These are phyloP conservation scores for Trametes pubescens DNA, from an alignment of 1,284 basidiomycete genomes.

Conservation along the genomic window DNA sequence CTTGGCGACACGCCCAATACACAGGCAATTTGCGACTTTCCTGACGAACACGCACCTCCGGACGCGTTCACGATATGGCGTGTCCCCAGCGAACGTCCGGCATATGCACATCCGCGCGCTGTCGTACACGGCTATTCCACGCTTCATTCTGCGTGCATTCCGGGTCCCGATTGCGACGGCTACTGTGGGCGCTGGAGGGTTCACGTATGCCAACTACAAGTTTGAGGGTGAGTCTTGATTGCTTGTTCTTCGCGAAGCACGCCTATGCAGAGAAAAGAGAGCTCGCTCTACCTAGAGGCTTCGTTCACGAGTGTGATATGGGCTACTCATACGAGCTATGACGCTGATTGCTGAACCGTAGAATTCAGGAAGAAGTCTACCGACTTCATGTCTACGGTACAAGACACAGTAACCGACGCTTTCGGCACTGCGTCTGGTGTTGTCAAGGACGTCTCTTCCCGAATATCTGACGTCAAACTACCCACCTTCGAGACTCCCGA, in stretches of 20 bases:
- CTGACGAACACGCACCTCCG: slow-evolving; percentile 52
- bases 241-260: not conserved
- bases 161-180: slow-evolving; percentile 86
- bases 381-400: slow-evolving; percentile 70
- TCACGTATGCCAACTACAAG: slow-evolving; percentile 94
- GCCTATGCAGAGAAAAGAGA: too few species aligned
- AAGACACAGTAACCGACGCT: slow-evolving; percentile 72
- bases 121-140: slow-evolving; percentile 85
- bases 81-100: slow-evolving; percentile 55
- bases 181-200: slow-evolving; percentile 87
- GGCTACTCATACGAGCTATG: not conserved
- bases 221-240: slow-evolving; percentile 79
- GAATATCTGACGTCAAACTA: slow-evolving; percentile 66
- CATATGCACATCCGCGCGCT: slow-evolving; percentile 78
- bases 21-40: slow-evolving; percentile 65
- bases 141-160: slow-evolving; percentile 85
- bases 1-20: slow-evolving; percentile 53
- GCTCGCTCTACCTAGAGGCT: too few species aligned
- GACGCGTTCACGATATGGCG: slow-evolving; percentile 55
- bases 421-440: slow-evolving; percentile 73
- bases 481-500: slow-evolving; percentile 76
- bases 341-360: slow-evolving; percentile 39
- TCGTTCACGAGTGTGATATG: too few species aligned
- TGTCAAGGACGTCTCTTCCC: slow-evolving; percentile 64
- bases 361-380: slow-evolving; percentile 75